phyloP scores from a whole-genome alignment of 345 rosid species.

The Carallia brachiata region DNA sequence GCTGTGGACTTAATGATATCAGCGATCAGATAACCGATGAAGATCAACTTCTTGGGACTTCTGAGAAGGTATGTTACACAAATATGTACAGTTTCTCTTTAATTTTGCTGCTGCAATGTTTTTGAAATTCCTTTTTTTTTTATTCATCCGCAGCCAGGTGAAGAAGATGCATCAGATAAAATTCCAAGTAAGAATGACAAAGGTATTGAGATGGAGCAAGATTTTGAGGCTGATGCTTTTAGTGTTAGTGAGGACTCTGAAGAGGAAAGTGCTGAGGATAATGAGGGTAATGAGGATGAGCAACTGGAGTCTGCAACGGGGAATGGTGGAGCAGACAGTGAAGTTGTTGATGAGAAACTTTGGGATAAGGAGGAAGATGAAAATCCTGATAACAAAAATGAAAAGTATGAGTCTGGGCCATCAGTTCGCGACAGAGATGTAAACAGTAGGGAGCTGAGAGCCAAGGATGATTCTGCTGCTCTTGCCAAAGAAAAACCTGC shows the following conservation, averaged over 20 bases:
- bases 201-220: constrained; percentile 91
- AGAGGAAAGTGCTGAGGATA: constrained; percentile 55
- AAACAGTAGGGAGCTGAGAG: constrained; percentile 69
- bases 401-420: constrained; percentile 78
- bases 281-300: constrained; percentile 40
- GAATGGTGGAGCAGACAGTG: constrained; percentile 66
- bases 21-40: constrained; percentile 88
- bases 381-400: constrained; percentile 42
- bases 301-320: constrained; percentile 76
- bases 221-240: constrained; percentile 62
- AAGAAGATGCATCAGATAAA: constrained; percentile 60
- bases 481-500: constrained; percentile 39
- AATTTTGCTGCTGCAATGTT: neutral
- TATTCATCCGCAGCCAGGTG: constrained; percentile 46
- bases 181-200: constrained; percentile 56
- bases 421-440: constrained; percentile 55
- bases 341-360: constrained; percentile 71
- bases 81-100: neutral
- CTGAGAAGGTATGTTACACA: constrained; percentile 50
- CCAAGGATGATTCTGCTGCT: constrained; percentile 60
- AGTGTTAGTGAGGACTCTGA: constrained; percentile 78
- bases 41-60: constrained; percentile 73
- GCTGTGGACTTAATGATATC: constrained; percentile 74
- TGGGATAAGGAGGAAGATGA: constrained; percentile 68
- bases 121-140: constrained; percentile 2